Base-by-base conservation (phyloP, 257 asterid species). In the Rhazya stricta region DNA sequence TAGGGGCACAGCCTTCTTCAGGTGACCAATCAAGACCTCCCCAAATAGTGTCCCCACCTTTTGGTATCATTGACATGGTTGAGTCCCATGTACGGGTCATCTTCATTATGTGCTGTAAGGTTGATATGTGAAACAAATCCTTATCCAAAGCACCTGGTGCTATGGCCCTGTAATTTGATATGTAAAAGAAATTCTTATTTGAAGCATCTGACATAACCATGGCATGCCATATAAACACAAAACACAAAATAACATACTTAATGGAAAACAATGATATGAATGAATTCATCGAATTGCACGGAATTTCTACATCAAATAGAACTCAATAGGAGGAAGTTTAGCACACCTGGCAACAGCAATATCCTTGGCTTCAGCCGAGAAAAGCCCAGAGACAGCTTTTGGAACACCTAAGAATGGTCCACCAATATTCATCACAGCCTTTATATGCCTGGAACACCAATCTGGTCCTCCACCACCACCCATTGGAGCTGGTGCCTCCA, bases 1-100 rank as follows among this genome's bases (percentile, higher is more conserved):
- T 79, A 63, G 83, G 89, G 80, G 72, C 70, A 78, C 76, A 82
- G 77, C 87, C 89, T 81, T 91, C 90, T 79, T 93, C 98, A 3
- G 95, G 98, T 50, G 98, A 84, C 97, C 98, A 91, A 74, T 93
- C 97, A 79, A 93, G 91, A 81, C 84, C 91, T 69, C 98, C 98
- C 98, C 98, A 93, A 74, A 93, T 93, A 32, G 91, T 88, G 56
- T 91, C 93, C 73, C 98, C 98, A 77, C 98, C 98, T 85, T 81
- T 93, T 37, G 98, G 98, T 73, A 93, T 84, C 98, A 93, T 89
- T 1, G 98, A 93, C 95, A 93, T 89, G 57, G 98, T 93, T 41
- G 98, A 87, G 82, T 93, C 98, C 98, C 98, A 93, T 77, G 98
- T 91, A 76, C 98, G 85, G 5, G 97, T 89, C 98, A 93, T 93